These are phyloP conservation scores for Zanthoxylum bungeanum DNA, from an alignment of 345 rosid genomes.

Conservation along the genomic window DNA sequence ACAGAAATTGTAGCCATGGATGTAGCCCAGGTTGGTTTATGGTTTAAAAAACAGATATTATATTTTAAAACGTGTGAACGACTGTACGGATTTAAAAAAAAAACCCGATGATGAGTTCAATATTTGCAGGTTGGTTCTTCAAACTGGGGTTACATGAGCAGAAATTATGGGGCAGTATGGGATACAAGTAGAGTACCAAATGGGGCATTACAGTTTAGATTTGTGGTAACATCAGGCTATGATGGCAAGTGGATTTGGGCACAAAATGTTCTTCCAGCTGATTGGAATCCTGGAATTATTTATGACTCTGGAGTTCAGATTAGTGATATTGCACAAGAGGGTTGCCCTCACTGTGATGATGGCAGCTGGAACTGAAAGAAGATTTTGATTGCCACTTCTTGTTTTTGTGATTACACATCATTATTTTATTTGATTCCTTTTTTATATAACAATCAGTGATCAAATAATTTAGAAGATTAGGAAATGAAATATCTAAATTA, in stretches of 20 bases:
- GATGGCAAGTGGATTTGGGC: constrained; percentile 91
- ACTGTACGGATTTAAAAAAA: no score
- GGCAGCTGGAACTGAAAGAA: constrained; percentile 48
- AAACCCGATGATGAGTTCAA: neutral
- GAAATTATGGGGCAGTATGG: constrained; percentile 83
- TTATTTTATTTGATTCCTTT: neutral
- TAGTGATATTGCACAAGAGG: constrained; percentile 78
- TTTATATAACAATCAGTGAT: neutral
- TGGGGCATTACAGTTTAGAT: constrained; percentile 73
- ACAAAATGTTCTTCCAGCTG: constrained; percentile 58
- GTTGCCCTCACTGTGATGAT: constrained; percentile 65
- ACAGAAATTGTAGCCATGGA: constrained; percentile 81
- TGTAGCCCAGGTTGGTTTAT: constrained; percentile 71
- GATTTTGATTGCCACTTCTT: neutral
- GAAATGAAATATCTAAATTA: neutral
- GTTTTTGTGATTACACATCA: constrained; percentile 1
- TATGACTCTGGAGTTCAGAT: constrained; percentile 82
- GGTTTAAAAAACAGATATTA: no score
- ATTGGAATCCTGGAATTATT: constrained; percentile 54
- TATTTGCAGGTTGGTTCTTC: constrained; percentile 56
- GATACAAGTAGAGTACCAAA: constrained; percentile 60
- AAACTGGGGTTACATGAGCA: constrained; percentile 65
- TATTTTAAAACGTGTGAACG: no score
- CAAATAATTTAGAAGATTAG: neutral
- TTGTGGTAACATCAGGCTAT: constrained; percentile 70